Evolutionary conservation across 2,329 filamentous ascomycete species (phyloP).

Genomic region (Talaromyces sp.): DNA sequence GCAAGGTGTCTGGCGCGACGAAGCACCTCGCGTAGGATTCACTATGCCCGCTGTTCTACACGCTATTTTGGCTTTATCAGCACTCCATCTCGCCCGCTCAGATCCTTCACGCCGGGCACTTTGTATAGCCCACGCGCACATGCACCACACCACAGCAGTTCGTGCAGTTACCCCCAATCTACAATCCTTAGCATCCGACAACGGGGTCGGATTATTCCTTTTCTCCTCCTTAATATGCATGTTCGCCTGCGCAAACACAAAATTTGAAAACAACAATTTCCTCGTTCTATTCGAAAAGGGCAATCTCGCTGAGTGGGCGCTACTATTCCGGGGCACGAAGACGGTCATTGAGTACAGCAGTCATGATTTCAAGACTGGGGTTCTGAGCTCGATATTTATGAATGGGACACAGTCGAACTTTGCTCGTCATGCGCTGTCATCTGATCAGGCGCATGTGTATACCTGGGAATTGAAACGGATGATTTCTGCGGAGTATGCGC

Average conservation of each 20-base stretch:
- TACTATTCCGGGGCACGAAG: conserved; percentile 36
- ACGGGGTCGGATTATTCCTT: conserved; percentile 36
- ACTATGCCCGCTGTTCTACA: conserved; percentile 49
- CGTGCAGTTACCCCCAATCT: conserved; percentile 33
- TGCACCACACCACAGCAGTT: conserved; percentile 35
- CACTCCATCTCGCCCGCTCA: conserved; percentile 48
- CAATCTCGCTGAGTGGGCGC: conserved; percentile 34
- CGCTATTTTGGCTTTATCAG: conserved; percentile 48
- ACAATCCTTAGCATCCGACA: conserved; percentile 31
- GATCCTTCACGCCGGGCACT: conserved; percentile 36
- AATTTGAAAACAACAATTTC: conserved; percentile 31
- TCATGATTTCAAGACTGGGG: conserved; percentile 21
- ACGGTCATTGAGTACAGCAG: conserved; percentile 31
- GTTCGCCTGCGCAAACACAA: conserved; percentile 36
- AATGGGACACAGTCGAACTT: conserved; percentile 13
- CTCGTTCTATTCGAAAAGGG: conserved; percentile 32
- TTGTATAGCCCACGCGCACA: conserved; percentile 39
- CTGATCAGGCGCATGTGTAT: conserved; percentile 16
- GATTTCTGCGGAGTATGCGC: neutral
- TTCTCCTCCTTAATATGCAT: conserved; percentile 40
- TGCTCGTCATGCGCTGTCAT: conserved; percentile 11
- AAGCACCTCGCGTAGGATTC: conserved; percentile 49
- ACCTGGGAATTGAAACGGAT: conserved; percentile 3
- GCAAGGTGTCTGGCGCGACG: conserved; percentile 48
- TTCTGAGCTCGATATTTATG: conserved; percentile 19